Percentiles rank a stretch among this genome's conserved stretches.
Evolutionary conservation across 2,329 filamentous ascomycete species (phyloP).

Genomic region (Microcyclospora tardicrescens): DNA sequence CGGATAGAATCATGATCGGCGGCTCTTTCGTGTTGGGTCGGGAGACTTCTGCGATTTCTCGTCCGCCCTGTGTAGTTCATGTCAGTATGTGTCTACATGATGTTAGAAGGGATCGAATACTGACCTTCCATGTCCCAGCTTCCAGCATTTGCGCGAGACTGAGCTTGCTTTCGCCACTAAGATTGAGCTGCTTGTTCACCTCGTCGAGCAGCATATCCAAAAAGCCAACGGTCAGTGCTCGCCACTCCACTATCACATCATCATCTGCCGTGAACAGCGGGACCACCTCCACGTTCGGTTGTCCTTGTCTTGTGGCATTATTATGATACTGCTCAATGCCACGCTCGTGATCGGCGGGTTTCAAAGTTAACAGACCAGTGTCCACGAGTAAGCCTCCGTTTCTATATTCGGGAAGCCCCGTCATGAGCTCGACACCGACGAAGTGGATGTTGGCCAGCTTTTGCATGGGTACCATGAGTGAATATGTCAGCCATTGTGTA

Average conservation of each 20-base stretch:
- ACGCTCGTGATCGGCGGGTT: conserved; percentile 53
- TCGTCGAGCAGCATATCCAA: conserved; percentile 57
- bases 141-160: conserved; percentile 81
- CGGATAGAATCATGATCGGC: conserved; percentile 89
- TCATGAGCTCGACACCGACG: conserved; percentile 69
- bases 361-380: conserved; percentile 66
- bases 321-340: conserved; percentile 57
- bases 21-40: conserved; percentile 93
- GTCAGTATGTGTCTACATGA: background rate
- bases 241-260: conserved; percentile 70
- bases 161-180: conserved; percentile 58
- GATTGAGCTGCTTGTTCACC: conserved; percentile 53
- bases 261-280: conserved; percentile 61
- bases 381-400: conserved; percentile 85
- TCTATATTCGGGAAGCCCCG: conserved; percentile 80
- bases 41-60: conserved; percentile 90
- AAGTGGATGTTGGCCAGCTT: conserved; percentile 70
- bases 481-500: conserved; percentile 90
- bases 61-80: conserved; percentile 49
- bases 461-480: conserved; percentile 82
- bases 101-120: conserved; percentile 14
- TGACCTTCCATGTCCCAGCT: conserved; percentile 94
- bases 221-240: conserved; percentile 61
- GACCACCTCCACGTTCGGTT: conserved; percentile 59
- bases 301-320: conserved; percentile 59